Conservation (phyloP, 1,284 basidiomycete genomes). For the Singerocomus inundabilis region DNA sequence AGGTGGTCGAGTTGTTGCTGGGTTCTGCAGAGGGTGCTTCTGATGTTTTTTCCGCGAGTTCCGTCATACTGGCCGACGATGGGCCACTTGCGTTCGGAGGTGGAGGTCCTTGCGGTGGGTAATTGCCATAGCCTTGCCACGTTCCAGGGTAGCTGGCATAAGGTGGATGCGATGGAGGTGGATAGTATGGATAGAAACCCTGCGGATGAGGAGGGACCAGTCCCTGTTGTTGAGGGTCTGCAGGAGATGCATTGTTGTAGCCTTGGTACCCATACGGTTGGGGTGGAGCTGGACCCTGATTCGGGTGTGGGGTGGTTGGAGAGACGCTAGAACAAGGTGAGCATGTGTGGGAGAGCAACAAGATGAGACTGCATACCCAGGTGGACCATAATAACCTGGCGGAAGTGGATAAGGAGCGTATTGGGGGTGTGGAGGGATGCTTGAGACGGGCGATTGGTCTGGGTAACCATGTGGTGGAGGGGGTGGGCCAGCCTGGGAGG, state of each 20-base stretch:
- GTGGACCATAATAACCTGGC: slow-evolving; percentile 24
- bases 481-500: slow-evolving; percentile 26
- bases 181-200: slow-evolving; percentile 30
- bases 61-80: slow-evolving; percentile 12
- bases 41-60: slow-evolving; percentile 28
- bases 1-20: slow-evolving; percentile 14
- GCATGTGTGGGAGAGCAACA: not conserved
- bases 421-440: slow-evolving; percentile 24
- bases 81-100: slow-evolving; percentile 18
- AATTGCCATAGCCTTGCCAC: slow-evolving; percentile 29
- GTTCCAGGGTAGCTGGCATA: slow-evolving; percentile 28
- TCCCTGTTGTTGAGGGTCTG: slow-evolving; percentile 29
- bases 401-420: slow-evolving; percentile 30
- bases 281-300: slow-evolving; percentile 20
- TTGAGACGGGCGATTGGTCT: slow-evolving; percentile 25
- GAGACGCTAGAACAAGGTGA: slow-evolving; percentile 21
- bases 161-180: slow-evolving; percentile 24
- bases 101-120: slow-evolving; percentile 24
- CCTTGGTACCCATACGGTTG: slow-evolving; percentile 30
- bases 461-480: slow-evolving; percentile 23
- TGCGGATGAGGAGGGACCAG: slow-evolving; percentile 20
- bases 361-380: slow-evolving; percentile 21
- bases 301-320: slow-evolving; percentile 22
- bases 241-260: slow-evolving; percentile 21
- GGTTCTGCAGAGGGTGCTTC: slow-evolving; percentile 22